phyloP scores from a whole-genome alignment of 164 flowering plant genomes.

The Berberis vulgaris region DNA sequence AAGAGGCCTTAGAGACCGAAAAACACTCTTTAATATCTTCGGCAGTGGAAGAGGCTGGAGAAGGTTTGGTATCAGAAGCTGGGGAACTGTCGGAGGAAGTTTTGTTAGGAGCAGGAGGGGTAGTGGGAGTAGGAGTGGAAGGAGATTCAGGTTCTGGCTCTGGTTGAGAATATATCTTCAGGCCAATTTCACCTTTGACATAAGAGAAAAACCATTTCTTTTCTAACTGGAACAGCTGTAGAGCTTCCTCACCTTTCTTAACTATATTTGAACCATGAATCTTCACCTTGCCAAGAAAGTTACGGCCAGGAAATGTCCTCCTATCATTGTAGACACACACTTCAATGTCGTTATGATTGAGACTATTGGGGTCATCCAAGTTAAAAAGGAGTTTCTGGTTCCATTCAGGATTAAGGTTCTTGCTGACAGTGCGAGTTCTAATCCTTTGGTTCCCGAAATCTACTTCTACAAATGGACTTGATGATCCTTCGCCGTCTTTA shows the following conservation, averaged over 20 bases:
- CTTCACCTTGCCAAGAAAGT: slow-evolving; percentile 18
- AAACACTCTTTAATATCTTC: background rate
- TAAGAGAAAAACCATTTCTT: slow-evolving; percentile 9
- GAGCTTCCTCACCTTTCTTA: slow-evolving; percentile 7
- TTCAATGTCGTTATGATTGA: slow-evolving; percentile 8
- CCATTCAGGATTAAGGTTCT: slow-evolving; percentile 16
- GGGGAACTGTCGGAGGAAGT: background rate
- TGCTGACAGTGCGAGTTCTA: slow-evolving; percentile 11
- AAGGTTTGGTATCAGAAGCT: background rate
- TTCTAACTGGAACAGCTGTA: slow-evolving; percentile 6
- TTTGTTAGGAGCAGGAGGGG: background rate
- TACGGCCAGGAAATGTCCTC: slow-evolving; percentile 9
- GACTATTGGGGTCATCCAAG: slow-evolving; percentile 5
- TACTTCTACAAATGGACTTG: slow-evolving; percentile 15
- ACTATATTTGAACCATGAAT: slow-evolving; percentile 13
- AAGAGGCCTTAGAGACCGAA: background rate
- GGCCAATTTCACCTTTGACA: slow-evolving; percentile 8
- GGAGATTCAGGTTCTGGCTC: slow-evolving; percentile 10
- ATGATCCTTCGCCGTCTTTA: slow-evolving; percentile 19
- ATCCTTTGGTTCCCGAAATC: slow-evolving; percentile 11
- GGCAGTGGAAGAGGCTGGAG: background rate
- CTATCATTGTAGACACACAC: slow-evolving; percentile 9
- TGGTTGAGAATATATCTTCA: slow-evolving; percentile 8
- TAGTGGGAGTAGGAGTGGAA: background rate
- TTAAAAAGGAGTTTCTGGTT: slow-evolving; percentile 13